These are phyloP conservation scores for Podospora didyma DNA, from an alignment of 495 filamentous ascomycete species.

Conservation along the genomic window DNA sequence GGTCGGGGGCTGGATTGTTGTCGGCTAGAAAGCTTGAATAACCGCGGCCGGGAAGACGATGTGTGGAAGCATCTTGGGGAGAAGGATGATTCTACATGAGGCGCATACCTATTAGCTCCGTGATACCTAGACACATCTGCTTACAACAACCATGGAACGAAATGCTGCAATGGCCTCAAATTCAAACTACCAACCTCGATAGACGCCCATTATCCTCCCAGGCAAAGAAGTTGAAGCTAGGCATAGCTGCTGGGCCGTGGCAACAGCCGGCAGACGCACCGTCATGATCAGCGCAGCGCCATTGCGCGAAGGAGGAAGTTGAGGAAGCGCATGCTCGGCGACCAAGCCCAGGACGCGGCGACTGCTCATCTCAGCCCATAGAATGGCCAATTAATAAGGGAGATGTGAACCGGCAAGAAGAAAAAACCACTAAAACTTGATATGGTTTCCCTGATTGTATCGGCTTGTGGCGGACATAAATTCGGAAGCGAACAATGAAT, in stretches of 20 bases:
- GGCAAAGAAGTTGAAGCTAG: not conserved
- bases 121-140: too few species aligned
- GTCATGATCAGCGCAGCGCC: not conserved
- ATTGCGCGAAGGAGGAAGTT: conserved; percentile 3
- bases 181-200: not conserved
- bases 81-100: not conserved
- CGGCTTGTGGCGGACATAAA: not conserved
- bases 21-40: not conserved
- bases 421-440: not conserved
- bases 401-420: not conserved
- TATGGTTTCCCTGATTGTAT: not conserved
- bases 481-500: too few species aligned
- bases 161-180: not conserved
- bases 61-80: not conserved
- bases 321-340: conserved; percentile 16
- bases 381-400: conserved; percentile 5
- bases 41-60: not conserved
- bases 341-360: conserved; percentile 20
- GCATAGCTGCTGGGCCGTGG: not conserved
- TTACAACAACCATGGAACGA: too few species aligned
- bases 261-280: not conserved
- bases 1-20: not conserved
- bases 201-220: not conserved
- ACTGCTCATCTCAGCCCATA: conserved; percentile 26
- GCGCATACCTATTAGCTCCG: not conserved